Evolutionary conservation across 2,329 filamentous ascomycete genomes (phyloP).

Genomic region (Verticillium albo-atrum): DNA sequence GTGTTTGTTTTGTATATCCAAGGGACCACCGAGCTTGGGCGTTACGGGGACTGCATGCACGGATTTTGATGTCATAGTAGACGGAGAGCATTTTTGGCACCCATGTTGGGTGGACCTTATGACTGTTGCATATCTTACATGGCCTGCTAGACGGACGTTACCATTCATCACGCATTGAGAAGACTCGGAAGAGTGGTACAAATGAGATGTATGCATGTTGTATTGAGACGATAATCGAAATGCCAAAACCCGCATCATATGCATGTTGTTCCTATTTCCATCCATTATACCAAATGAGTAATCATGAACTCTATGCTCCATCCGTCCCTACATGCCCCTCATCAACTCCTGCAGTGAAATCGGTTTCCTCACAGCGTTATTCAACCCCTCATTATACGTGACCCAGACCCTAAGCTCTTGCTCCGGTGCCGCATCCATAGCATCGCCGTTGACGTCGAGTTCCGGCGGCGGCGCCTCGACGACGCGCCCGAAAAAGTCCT

Average conservation of each 20-base stretch:
- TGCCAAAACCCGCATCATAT: no score
- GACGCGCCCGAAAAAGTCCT: slow-evolving; percentile 82
- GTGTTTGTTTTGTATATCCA: not conserved
- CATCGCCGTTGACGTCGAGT: slow-evolving; percentile 31
- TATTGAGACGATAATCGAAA: no score
- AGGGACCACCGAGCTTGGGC: not conserved
- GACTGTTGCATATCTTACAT: no score
- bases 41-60: not conserved
- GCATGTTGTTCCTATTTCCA: no score
- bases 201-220: no score
- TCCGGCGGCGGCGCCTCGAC: slow-evolving; percentile 43
- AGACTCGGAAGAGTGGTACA: no score
- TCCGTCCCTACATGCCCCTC: slow-evolving; percentile 48
- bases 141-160: no score
- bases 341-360: slow-evolving; percentile 78
- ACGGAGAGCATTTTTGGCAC: not conserved
- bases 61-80: not conserved
- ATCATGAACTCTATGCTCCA: no score
- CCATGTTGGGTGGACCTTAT: not conserved
- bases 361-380: slow-evolving; percentile 87
- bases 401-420: slow-evolving; percentile 66
- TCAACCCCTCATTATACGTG: slow-evolving; percentile 84
- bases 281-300: no score
- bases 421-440: slow-evolving; percentile 18
- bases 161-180: no score